Percentiles rank a stretch among this genome's conserved stretches.
Conservation (phyloP, 805 yeast genomes). For the Ogataea pilisensis region DNA sequence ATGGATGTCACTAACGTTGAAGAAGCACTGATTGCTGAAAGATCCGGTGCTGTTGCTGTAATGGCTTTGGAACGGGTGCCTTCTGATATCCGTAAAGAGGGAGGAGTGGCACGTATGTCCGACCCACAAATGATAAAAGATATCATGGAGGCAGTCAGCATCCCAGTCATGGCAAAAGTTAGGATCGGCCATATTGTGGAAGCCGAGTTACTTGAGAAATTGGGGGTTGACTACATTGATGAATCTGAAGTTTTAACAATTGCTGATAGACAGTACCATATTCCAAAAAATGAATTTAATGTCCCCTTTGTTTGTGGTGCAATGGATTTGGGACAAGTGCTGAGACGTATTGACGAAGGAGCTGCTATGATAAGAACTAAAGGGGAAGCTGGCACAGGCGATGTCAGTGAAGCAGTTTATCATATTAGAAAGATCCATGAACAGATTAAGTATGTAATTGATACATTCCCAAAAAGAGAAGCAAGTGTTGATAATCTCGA, state of each 20-base stretch:
- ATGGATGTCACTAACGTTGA: conserved; percentile 77
- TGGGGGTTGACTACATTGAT: conserved; percentile 75
- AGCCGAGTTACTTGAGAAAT: conserved; percentile 69
- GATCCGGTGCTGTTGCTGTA: conserved; percentile 85
- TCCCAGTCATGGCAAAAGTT: conserved; percentile 83
- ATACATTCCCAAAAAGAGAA: conserved; percentile 3
- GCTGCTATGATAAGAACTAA: conserved; percentile 86
- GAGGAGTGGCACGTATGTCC: conserved; percentile 82
- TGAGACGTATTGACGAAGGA: conserved; percentile 74
- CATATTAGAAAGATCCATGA: conserved; percentile 61
- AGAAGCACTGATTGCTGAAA: conserved; percentile 76
- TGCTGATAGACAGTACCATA: conserved; percentile 68
- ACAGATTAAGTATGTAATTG: conserved; percentile 47
- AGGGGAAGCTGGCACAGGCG: conserved; percentile 91
- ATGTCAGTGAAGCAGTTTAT: conserved; percentile 74
- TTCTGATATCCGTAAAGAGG: conserved; percentile 78
- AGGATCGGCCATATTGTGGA: conserved; percentile 82
- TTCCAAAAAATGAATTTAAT: conserved; percentile 52
- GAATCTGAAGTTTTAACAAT: conserved; percentile 84
- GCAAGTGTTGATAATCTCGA: conserved; percentile 21
- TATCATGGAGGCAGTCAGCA: conserved; percentile 66
- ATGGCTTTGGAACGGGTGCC: conserved; percentile 87
- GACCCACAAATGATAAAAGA: conserved; percentile 76
- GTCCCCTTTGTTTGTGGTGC: conserved; percentile 87
- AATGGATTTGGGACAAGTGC: conserved; percentile 75